phyloP scores from a whole-genome alignment of 2,329 filamentous ascomycete species.

The Apiospora hydei region DNA sequence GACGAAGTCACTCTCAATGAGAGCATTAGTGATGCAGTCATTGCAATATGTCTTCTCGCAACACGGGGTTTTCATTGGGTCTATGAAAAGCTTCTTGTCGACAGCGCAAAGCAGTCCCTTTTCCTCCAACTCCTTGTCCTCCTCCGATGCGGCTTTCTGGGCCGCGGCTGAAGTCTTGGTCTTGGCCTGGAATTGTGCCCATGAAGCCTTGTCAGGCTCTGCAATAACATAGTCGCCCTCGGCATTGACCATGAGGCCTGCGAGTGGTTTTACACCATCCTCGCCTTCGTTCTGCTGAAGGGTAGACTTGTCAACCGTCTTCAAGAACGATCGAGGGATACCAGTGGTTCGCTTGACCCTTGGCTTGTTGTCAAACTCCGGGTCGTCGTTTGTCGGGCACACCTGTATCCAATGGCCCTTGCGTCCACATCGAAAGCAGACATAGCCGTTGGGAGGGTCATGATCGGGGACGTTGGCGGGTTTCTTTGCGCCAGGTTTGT shows the following conservation, averaged over 20 bases:
- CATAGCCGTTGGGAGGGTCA: slow-evolving; percentile 90
- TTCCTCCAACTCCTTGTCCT: slow-evolving; percentile 87
- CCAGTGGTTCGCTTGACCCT: slow-evolving; percentile 96
- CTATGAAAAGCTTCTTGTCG: slow-evolving; percentile 98
- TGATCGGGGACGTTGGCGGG: slow-evolving; percentile 85
- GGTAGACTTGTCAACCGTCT: slow-evolving; percentile 91
- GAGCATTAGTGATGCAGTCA: slow-evolving; percentile 98
- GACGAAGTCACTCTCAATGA: slow-evolving; percentile 97
- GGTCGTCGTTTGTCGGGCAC: slow-evolving; percentile 98
- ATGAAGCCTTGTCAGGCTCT: slow-evolving; percentile 92
- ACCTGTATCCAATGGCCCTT: slow-evolving; percentile 99
- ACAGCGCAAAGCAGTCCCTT: slow-evolving; percentile 90
- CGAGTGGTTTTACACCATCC: slow-evolving; percentile 70
- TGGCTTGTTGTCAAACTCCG: slow-evolving; percentile 91
- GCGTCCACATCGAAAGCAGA: slow-evolving; percentile 94
- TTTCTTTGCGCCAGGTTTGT: slow-evolving; percentile 69
- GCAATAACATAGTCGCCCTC: slow-evolving; percentile 98
- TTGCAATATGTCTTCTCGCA: slow-evolving; percentile 99
- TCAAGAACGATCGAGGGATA: slow-evolving; percentile 93
- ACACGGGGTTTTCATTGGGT: slow-evolving; percentile 98
- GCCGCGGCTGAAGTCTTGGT: slow-evolving; percentile 85
- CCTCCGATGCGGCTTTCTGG: slow-evolving; percentile 77
- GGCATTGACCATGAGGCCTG: slow-evolving; percentile 96
- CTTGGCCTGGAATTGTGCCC: slow-evolving; percentile 97
- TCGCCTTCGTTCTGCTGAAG: slow-evolving; percentile 81